These are phyloP conservation scores for Trypanosomatidae sp. DNA, from an alignment of 208 protist species.

Conservation along the genomic window DNA sequence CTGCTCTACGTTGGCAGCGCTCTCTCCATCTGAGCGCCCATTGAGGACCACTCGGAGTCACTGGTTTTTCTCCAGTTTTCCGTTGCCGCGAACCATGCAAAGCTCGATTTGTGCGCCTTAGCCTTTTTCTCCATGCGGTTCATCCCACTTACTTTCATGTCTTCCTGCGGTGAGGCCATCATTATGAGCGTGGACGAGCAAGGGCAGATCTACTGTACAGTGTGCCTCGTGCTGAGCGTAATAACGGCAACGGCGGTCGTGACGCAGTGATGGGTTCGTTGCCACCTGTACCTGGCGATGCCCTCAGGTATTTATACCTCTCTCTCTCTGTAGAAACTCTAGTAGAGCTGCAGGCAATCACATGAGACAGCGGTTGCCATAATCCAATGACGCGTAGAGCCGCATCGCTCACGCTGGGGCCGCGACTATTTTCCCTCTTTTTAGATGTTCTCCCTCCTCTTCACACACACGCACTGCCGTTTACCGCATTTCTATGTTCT, in stretches of 20 bases:
- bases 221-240: slow-evolving; percentile 19
- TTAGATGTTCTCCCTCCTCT: background rate
- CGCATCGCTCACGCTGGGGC: background rate
- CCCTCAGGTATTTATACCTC: background rate
- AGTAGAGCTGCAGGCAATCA: background rate
- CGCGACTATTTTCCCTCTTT: background rate
- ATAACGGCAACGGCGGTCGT: slow-evolving; percentile 19
- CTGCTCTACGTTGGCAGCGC: slow-evolving; percentile 38
- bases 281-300: slow-evolving; percentile 7
- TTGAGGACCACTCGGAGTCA: slow-evolving; percentile 61
- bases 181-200: slow-evolving; percentile 22
- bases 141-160: slow-evolving; percentile 61
- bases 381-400: background rate
- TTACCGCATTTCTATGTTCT: background rate
- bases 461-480: background rate
- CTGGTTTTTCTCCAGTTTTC: slow-evolving; percentile 61
- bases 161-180: slow-evolving; percentile 44
- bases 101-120: slow-evolving; percentile 54
- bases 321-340: background rate
- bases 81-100: slow-evolving; percentile 50
- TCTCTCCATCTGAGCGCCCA: slow-evolving; percentile 34
- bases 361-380: background rate
- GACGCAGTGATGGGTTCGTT: slow-evolving; percentile 30
- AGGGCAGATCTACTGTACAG: slow-evolving; percentile 5
- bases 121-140: slow-evolving; percentile 71